Base-by-base conservation (phyloP, 108 stramenopile species). In the Aurantiochytrium sp. region DNA sequence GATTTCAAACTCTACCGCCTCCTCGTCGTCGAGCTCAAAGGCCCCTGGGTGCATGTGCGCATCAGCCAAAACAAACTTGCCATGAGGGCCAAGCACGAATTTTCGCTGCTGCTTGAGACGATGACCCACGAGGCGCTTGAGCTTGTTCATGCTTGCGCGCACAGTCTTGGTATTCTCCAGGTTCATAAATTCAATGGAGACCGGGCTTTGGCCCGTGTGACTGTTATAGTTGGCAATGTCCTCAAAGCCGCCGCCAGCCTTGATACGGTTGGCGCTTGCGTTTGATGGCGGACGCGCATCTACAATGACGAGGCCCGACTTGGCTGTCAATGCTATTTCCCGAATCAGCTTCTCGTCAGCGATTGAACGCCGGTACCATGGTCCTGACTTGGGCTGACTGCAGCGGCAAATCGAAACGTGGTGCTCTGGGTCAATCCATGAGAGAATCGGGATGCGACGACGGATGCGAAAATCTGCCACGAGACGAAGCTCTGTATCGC, bases 151-250 rank as follows among this genome's bases (percentile, higher is more conserved):
- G 28, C 76, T 83, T 53, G 76, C 45, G 49, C 76, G 76, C 2
- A 83, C 51, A 23, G 51, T 25, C 18, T 83, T 83, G n/a, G 45
- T 83, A 23, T 83, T 83, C 23, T 83, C 49, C 10, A 83, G 25
- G 51, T 83, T 53, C 76, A 83, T 83, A 4, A 83, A 83, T 23
- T 83, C 76, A 45, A 83, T 83, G 16, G 76, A 83, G 51, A 83
- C 51, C n/a, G 76, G 45, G 3, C 43, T 45, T 23, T 83, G 76
- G 49, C 45, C 49, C 25, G 76, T 83, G 45, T 83, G 49, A 18
- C 64, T 69, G 49, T 83, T 83, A 45, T 83, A 83, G 76, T 53
- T 83, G 51, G n/a, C 25, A 6, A 83, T 23, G 51, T 83, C 76
- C 23, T 83, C 76, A 83, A 83, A 83, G 51, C 76, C 76, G n/a